These are phyloP conservation scores for Scutellaria galericulata DNA, from an alignment of 257 asterid species.

Conservation along the genomic window DNA sequence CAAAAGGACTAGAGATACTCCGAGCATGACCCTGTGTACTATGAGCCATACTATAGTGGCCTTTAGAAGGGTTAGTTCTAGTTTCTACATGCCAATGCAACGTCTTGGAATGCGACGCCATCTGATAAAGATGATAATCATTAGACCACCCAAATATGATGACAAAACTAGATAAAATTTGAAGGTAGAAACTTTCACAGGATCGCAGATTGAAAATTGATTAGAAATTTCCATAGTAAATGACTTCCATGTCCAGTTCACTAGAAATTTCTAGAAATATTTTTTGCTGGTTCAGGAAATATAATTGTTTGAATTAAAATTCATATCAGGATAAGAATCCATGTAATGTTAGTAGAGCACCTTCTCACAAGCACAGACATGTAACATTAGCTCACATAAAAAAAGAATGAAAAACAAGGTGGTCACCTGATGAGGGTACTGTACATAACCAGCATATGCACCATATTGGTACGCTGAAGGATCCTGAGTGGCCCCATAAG, in stretches of 20 bases:
- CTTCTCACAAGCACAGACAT: slow-evolving; percentile 3
- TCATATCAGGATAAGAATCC: background rate
- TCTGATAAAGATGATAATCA: background rate
- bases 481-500: slow-evolving; percentile 83
- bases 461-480: slow-evolving; percentile 83
- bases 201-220: background rate
- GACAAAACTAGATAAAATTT: background rate
- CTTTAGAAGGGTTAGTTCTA: background rate
- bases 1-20: background rate
- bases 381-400: slow-evolving; percentile 17
- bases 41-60: background rate
- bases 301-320: background rate
- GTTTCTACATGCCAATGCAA: background rate
- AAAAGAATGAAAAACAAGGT: background rate
- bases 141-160: slow-evolving; percentile 5
- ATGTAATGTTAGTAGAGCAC: slow-evolving; percentile 9
- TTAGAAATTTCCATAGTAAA: background rate
- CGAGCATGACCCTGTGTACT: background rate
- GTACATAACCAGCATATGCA: slow-evolving; percentile 82
- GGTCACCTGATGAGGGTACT: slow-evolving; percentile 81
- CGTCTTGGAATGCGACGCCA: background rate
- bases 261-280: background rate
- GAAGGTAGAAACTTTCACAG: background rate
- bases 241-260: slow-evolving; percentile 14
- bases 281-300: slow-evolving; percentile 5